Evolutionary conservation across 2,329 filamentous ascomycete genomes (phyloP), one percentile per base, ranked within the genome.

Genomic region (Fusarium sp.): DNA sequence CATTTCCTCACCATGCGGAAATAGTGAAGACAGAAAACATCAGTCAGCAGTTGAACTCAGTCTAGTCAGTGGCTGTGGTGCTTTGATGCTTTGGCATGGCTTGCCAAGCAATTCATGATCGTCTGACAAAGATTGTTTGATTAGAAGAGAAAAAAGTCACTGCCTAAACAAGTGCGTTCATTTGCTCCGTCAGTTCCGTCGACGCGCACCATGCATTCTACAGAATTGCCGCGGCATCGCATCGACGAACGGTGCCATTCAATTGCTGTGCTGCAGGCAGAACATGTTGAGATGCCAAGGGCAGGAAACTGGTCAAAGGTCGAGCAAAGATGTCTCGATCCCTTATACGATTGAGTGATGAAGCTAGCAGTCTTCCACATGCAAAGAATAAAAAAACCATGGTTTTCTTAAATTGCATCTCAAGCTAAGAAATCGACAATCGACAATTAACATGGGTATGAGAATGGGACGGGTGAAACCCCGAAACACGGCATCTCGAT

Each of bases 111-210:
- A 43, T 25, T 46, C 37, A 41, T 65, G 43, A 27, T 63, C 27
- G 46, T 63, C 66, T 67, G 66, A 69, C 66, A 67, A 69, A 68
- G 39, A 59, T 40, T 11, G 30, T 33, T 33, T 23, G 45, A 17
- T 14, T 37, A 47, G 35, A 37, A n/a, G 23, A 43, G 27, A 43
- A 27, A 27, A 10, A 7, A 17, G 14, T 23, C 15, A 23, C 20
- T 23, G 17, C 40, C 23, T 23, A 23, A 23, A 23, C 20, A 23
- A 23, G 20, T 43, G 43, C 32, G 22, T 7, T 54, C 45, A 22
- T 22, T 39, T 43, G 57, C 45, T 59, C 65, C 65, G 59, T 61
- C 64, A 39, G 35, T 50, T 68, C 65, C 65, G 53, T 17, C 35
- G n/a, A 9, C 15, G 53, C 60, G 51, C 54, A 48, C 54, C 48